Base-by-base conservation (phyloP, 1,284 basidiomycete species). In the Apiotrichum mycotoxinovorans region DNA sequence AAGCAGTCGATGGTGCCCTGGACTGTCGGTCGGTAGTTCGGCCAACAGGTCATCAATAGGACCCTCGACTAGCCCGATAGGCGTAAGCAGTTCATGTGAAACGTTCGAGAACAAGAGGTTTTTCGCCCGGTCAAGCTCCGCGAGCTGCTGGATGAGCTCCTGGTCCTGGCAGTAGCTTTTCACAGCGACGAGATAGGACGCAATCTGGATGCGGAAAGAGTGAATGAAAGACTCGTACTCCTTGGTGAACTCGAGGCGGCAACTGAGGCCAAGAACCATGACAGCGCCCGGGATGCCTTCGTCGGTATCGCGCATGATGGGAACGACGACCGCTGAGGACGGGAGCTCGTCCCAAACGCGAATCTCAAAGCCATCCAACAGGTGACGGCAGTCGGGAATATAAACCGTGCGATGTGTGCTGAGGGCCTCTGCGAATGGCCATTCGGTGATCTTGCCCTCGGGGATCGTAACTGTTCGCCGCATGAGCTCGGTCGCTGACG, bases 111-210 rank as follows among this genome's bases (percentile, higher is more conserved):
- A 73, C 26, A 75, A 65, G 42, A 67, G 41, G 26, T 64, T 70
- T 64, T 76, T 78, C 3, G 77, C 78, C 18, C 72, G 58, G 48
- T 79, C 78, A 17, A 80, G 61, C 1, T 68, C 66, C 10, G 76
- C 71, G 3, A 79, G 67, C 35, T 79, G 75, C 18, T 77, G 73
- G 0, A 76, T 68, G 14, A 74, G 67, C 25, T 66, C 57, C 18
- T 62, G 58, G 48, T 74, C 72, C 14, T 57, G 46, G 42, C 69
- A 65, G 42, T 67, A 63, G 1, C 63, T 65, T 43, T 66, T 54
- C 0, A 67, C 65, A 5, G 62, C 58, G 0, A 57, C 57, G 18
- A 70, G 52, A 20, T 56, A 61, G 2, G 61, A 51, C 15, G 57
- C 56, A 12, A 52, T 35, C 17, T 52, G 42, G 40, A 37, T 26